Conservation (phyloP, 148 eudicot species). For the Spergularia bocconei region DNA sequence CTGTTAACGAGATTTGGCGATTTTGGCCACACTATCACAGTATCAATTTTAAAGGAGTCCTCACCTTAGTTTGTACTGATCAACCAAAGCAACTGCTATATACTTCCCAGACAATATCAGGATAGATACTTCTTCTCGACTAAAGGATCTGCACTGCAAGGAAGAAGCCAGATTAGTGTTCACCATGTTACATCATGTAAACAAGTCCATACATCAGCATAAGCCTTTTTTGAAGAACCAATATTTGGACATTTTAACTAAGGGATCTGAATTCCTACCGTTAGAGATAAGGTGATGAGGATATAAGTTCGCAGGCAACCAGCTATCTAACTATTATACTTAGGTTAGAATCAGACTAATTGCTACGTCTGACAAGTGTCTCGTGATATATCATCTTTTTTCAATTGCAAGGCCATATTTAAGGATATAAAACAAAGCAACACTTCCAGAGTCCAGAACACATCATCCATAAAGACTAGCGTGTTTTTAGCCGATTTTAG, state of each 20-base stretch:
- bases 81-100: slow-evolving; percentile 84
- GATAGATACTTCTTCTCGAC: slow-evolving; percentile 59
- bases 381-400: background rate
- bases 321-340: background rate
- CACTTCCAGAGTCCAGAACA: too few species aligned
- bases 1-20: background rate
- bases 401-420: too few species aligned
- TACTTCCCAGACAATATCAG: slow-evolving; percentile 85
- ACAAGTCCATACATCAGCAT: background rate
- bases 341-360: background rate
- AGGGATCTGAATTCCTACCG: background rate
- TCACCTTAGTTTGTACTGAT: slow-evolving; percentile 81
- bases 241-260: background rate
- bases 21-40: background rate
- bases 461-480: too few species aligned
- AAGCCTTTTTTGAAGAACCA: background rate
- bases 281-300: background rate
- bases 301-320: background rate
- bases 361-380: background rate
- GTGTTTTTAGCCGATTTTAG: too few species aligned
- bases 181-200: slow-evolving; percentile 21
- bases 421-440: too few species aligned
- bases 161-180: slow-evolving; percentile 32
- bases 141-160: slow-evolving; percentile 92
- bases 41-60: background rate